Base-by-base conservation (phyloP, 495 filamentous ascomycete species). In the Penicillium longicatenatum region DNA sequence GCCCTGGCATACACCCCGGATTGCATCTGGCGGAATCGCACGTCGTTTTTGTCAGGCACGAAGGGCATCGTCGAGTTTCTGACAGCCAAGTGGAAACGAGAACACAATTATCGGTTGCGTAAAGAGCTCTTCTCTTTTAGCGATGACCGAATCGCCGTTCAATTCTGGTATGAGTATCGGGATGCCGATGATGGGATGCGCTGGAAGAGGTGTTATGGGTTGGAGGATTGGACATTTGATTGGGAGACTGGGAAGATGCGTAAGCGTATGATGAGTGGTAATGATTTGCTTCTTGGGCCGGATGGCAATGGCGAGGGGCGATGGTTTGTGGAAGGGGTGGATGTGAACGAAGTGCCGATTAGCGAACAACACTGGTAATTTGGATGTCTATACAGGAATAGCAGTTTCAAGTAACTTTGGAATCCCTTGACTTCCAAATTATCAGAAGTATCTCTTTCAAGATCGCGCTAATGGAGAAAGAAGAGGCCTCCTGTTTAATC, bases 181-280 rank as follows among this genome's bases (percentile, higher is more conserved):
- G 91, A 96, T 64, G 72, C 70, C 6, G 58, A 80, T 1, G 88
- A 91, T 57, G 71, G 64, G 6, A 77, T 83, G 65, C 86, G 89
- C 64, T 97, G 91, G 92, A 95, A 89, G 82, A 81, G 92, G 17
- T 93, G 89, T 43, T 96, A 95, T 69, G 92, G 93, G 0, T 79
- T 96, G 22, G 91, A 96, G 74, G 89, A 96, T 67, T 96, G 91
- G 93, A 96, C 92, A 0, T 96, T 92, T 74, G 88, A 86, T 52
- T 59, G 68, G 12, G 70, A 75, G 50, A 67, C 90, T 35, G 92
- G 92, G 0, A 79, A 85, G 60, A 97, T 96, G 92, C 70, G 84
- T 55, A 96, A 96, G 76, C 71, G 91, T 44, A 85, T 87, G 85
- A 96, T 96, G 93, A 94, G 90, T 67, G 93, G 89, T 3, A 96